Conservation (phyloP, 176 grass and related monocot genomes). For the Oryza rufipogon region DNA sequence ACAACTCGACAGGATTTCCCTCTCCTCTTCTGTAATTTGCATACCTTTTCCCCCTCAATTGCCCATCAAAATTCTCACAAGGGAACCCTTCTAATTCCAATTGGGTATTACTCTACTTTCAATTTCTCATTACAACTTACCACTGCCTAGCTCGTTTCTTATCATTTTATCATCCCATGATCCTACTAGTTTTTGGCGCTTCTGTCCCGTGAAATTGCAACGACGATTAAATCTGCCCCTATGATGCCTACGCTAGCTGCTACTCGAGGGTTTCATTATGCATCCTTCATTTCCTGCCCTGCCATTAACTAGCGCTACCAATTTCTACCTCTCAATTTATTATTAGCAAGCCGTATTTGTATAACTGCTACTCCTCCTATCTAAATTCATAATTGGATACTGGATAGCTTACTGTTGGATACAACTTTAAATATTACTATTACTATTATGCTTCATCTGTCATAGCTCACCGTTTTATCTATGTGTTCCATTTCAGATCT, state of each 20-base stretch:
- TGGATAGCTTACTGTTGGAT: not conserved
- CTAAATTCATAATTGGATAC: not conserved
- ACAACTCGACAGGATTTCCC: no score
- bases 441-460: not conserved
- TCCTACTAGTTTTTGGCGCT: not conserved
- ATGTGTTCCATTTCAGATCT: conserved; percentile 48
- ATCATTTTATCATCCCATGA: not conserved
- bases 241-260: not conserved
- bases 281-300: not conserved
- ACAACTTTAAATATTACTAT: no score
- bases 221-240: not conserved
- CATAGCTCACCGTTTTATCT: not conserved
- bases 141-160: not conserved
- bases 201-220: not conserved
- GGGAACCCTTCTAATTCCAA: not conserved
- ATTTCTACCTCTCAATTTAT: not conserved
- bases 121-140: not conserved
- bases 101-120: not conserved
- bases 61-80: no score
- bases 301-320: not conserved
- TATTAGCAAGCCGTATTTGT: not conserved
- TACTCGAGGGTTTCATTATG: not conserved
- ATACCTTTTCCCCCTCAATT: no score
- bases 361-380: not conserved
- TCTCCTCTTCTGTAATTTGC: no score